phyloP scores from a whole-genome alignment of 2,329 filamentous ascomycete species.

The Trematosphaeria pertusa region DNA sequence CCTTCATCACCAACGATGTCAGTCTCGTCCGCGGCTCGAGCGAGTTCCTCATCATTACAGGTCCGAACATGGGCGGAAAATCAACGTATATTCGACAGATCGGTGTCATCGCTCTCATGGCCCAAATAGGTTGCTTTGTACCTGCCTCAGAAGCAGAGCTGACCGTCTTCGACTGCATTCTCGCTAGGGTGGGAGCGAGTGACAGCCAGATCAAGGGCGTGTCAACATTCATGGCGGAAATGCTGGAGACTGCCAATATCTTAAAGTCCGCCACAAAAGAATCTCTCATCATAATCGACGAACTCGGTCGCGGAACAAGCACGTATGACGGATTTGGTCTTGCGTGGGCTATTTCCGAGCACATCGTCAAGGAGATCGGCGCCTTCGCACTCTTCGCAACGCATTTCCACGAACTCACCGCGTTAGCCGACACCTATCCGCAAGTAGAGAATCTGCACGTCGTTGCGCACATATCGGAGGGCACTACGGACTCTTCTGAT shows the following conservation, averaged over 20 bases:
- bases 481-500: slow-evolving; percentile 52
- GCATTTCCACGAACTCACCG: slow-evolving; percentile 97
- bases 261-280: slow-evolving; percentile 95
- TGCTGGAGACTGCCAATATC: slow-evolving; percentile 98
- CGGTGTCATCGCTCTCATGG: slow-evolving; percentile 95
- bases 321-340: slow-evolving; percentile 98
- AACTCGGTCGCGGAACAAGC: slow-evolving; percentile 93
- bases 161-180: slow-evolving; percentile 95
- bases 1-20: slow-evolving; percentile 98
- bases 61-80: slow-evolving; percentile 99
- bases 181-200: slow-evolving; percentile 92
- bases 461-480: slow-evolving; percentile 82
- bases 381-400: slow-evolving; percentile 96
- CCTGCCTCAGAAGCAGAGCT: slow-evolving; percentile 89
- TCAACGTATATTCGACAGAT: slow-evolving; percentile 98
- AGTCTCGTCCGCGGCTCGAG: slow-evolving; percentile 77
- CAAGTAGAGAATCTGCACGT: slow-evolving; percentile 95
- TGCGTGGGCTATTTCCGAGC: slow-evolving; percentile 98
- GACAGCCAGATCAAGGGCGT: slow-evolving; percentile 98
- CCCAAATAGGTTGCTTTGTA: slow-evolving; percentile 95
- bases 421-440: slow-evolving; percentile 82
- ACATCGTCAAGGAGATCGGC: slow-evolving; percentile 93
- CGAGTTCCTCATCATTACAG: slow-evolving; percentile 95
- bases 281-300: slow-evolving; percentile 97
- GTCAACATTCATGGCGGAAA: slow-evolving; percentile 99